Conservation (phyloP, 1,139 yeast species). For the Protomyces arabidopsidicola region DNA sequence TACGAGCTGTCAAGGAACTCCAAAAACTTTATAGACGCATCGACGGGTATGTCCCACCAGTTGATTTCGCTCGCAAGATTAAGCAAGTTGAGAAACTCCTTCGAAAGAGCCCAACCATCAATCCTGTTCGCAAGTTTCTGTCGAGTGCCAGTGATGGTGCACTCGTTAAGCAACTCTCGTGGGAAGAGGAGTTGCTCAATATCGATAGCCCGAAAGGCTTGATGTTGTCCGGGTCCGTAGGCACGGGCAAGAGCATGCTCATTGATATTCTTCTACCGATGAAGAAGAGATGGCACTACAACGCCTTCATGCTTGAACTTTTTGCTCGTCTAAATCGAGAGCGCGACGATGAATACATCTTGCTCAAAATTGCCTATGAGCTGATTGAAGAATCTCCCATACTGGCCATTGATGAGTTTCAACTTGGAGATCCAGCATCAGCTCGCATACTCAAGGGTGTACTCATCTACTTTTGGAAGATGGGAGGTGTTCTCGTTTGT, state of each 20-base stretch:
- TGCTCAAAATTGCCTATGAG: slow-evolving; percentile 63
- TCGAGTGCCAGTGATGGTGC: slow-evolving; percentile 19
- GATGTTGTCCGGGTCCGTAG: slow-evolving; percentile 92
- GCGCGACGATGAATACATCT: slow-evolving; percentile 52
- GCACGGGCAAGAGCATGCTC: slow-evolving; percentile 96
- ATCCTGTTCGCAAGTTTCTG: slow-evolving; percentile 34
- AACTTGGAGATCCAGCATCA: slow-evolving; percentile 95
- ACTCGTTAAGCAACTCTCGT: slow-evolving; percentile 5
- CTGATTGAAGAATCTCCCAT: slow-evolving; percentile 58
- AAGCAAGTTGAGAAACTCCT: slow-evolving; percentile 42
- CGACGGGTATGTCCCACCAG: slow-evolving; percentile 57
- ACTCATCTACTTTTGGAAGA: slow-evolving; percentile 56
- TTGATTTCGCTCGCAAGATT: slow-evolving; percentile 48
- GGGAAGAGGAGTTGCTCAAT: slow-evolving; percentile 59
- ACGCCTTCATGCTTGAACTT: slow-evolving; percentile 64
- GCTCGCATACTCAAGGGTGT: slow-evolving; percentile 88
- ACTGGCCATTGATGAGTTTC: slow-evolving; percentile 65
- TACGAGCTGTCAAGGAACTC: slow-evolving; percentile 59
- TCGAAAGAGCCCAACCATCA: slow-evolving; percentile 11
- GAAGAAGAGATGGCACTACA: slow-evolving; percentile 68
- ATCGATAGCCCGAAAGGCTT: slow-evolving; percentile 67
- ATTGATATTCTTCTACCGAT: slow-evolving; percentile 83
- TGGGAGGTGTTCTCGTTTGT: slow-evolving; percentile 83
- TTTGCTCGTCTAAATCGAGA: slow-evolving; percentile 56
- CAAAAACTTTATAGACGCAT: slow-evolving; percentile 59